These are phyloP conservation scores for Penstemon newberryi DNA, from an alignment of 257 asterid genomes.

Conservation along the genomic window DNA sequence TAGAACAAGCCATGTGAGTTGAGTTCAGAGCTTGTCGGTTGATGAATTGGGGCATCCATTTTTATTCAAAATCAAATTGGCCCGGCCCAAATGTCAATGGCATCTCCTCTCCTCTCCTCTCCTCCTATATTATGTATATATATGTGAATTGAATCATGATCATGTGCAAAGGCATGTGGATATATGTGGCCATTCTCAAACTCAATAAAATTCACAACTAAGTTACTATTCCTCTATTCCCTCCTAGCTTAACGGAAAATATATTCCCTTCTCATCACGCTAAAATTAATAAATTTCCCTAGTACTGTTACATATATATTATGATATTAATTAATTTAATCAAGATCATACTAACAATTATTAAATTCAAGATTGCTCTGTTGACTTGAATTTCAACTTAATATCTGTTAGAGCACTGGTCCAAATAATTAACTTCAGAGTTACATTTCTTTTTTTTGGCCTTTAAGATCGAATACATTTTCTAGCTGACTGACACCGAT, in stretches of 20 bases:
- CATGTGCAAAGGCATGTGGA: not conserved
- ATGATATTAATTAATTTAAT: not conserved
- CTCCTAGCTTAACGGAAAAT: not conserved
- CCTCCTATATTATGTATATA: too few relatives aligned
- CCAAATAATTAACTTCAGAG: not conserved
- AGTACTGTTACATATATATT: too few relatives aligned
- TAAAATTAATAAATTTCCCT: too few relatives aligned
- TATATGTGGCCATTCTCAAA: not conserved
- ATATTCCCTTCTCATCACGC: too few relatives aligned
- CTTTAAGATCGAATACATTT: too few relatives aligned
- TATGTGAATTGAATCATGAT: not conserved
- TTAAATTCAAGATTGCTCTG: not conserved
- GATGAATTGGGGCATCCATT: not conserved
- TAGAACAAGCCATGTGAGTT: constrained; percentile 32
- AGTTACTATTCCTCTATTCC: not conserved
- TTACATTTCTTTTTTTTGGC: too few relatives aligned
- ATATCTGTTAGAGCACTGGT: not conserved
- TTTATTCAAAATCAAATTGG: not conserved
- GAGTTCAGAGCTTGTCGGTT: constrained; percentile 41
- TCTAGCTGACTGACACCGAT: too few relatives aligned
- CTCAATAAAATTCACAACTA: too few relatives aligned
- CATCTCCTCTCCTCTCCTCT: not conserved
- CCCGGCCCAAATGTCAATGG: not conserved
- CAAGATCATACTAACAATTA: not conserved
- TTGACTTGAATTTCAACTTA: not conserved